Percentiles rank a stretch among this genome's conserved stretches.
phyloP scores from a whole-genome alignment of 2,329 filamentous ascomycete species.

The Fusarium bulbicola region DNA sequence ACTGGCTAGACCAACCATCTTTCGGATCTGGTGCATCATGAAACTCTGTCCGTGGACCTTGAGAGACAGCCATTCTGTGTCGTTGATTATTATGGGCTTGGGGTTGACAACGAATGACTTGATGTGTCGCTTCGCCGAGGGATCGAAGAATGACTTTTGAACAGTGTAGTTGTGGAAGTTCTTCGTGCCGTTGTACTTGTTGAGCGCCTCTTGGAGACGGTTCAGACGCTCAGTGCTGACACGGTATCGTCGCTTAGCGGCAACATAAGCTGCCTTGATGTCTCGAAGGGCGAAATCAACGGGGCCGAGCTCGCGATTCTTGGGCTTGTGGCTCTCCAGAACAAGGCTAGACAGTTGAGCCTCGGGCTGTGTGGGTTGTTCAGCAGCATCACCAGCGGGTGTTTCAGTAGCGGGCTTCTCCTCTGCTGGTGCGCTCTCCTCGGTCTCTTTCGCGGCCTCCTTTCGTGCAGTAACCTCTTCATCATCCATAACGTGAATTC shows the following conservation, averaged over 20 bases:
- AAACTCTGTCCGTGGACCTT: conserved; percentile 98
- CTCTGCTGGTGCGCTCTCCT: conserved; percentile 30
- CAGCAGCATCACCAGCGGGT: conserved; percentile 17
- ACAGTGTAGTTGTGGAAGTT: conserved; percentile 99
- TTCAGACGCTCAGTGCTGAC: conserved; percentile 76
- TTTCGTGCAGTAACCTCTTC: conserved; percentile 40
- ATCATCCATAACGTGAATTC: conserved; percentile 59
- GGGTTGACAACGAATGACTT: conserved; percentile 86
- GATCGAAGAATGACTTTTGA: conserved; percentile 81
- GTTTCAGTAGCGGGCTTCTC: conserved; percentile 39
- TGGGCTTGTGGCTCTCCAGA: conserved; percentile 48
- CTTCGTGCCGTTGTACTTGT: conserved; percentile 81
- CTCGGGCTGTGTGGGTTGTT: conserved; percentile 32
- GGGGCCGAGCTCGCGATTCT: conserved; percentile 56
- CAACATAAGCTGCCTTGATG: conserved; percentile 83
- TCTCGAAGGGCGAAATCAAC: conserved; percentile 74
- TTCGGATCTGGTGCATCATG: conserved; percentile 99
- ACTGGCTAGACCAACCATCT: conserved; percentile 95
- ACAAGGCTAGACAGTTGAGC: conserved; percentile 35
- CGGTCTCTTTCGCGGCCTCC: conserved; percentile 22
- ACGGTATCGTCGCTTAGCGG: conserved; percentile 86
- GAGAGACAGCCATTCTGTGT: conserved; percentile 94
- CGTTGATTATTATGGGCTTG: conserved; percentile 82
- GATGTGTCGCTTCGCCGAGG: conserved; percentile 89
- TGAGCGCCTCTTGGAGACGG: conserved; percentile 78